Evolutionary conservation across 2,329 filamentous ascomycete genomes (phyloP).

Genomic region (Alternaria angustiovoidea): DNA sequence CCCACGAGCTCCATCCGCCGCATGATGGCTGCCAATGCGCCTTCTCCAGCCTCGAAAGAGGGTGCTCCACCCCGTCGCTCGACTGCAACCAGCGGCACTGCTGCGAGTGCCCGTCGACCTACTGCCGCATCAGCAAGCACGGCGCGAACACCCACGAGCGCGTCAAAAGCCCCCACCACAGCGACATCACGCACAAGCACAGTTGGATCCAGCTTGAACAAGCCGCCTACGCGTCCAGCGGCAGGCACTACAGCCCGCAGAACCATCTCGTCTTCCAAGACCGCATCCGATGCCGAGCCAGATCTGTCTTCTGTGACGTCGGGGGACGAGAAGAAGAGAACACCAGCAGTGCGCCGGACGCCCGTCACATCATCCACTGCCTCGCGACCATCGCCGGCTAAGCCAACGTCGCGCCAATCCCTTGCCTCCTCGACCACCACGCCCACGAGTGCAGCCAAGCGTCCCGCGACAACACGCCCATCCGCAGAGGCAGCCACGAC

Average conservation of each 20-base stretch:
- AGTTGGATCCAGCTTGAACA: conserved; percentile 44
- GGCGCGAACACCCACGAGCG: conserved; percentile 35
- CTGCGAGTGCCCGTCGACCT: conserved; percentile 34
- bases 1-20: conserved; percentile 41
- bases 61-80: conserved; percentile 40
- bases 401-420: conserved; percentile 17
- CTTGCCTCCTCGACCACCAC: conserved; percentile 31
- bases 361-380: conserved; percentile 30
- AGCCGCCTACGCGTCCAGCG: conserved; percentile 47
- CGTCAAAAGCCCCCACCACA: conserved; percentile 36
- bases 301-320: conserved; percentile 46
- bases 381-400: conserved; percentile 6
- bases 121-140: conserved; percentile 29
- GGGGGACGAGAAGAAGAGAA: conserved; percentile 48
- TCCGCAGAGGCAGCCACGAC: conserved; percentile 32
- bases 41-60: conserved; percentile 39
- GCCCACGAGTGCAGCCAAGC: conserved; percentile 33
- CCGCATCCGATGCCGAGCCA: conserved; percentile 42
- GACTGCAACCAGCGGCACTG: conserved; percentile 20
- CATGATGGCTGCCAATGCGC: conserved; percentile 46
- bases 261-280: conserved; percentile 30
- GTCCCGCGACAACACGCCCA: conserved; percentile 40
- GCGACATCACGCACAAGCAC: conserved; percentile 38
- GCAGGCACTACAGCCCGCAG: conserved; percentile 35
- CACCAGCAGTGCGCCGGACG: conserved; percentile 35